Evolutionary conservation across 1,139 yeast genomes (phyloP).

Genomic region (Suhomyces wounanorum): DNA sequence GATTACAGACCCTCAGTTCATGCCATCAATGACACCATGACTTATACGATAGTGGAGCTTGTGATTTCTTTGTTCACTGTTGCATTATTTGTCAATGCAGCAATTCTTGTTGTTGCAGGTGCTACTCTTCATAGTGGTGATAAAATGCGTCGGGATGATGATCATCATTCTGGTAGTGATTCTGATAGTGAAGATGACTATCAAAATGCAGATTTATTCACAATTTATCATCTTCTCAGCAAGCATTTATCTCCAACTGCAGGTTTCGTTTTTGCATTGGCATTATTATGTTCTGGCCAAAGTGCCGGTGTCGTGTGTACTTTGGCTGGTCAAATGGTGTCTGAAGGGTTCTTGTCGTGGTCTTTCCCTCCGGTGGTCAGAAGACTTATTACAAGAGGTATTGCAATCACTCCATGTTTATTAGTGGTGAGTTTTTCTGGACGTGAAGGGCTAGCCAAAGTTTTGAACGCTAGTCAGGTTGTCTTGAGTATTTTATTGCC

Average conservation of each 20-base stretch:
- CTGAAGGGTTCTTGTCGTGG: conserved; percentile 91
- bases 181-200: conserved; percentile 47
- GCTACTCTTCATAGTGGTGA: conserved; percentile 52
- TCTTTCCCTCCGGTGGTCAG: conserved; percentile 83
- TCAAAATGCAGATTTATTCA: conserved; percentile 74
- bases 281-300: conserved; percentile 92
- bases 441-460: conserved; percentile 78
- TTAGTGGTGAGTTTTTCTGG: conserved; percentile 78
- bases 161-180: conserved; percentile 9
- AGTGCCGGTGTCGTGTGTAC: conserved; percentile 99
- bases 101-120: conserved; percentile 84
- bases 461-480: conserved; percentile 86
- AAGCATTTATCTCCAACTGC: conserved; percentile 85
- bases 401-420: conserved; percentile 89
- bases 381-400: conserved; percentile 75
- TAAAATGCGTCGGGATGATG: conserved; percentile 21
- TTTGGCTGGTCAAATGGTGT: conserved; percentile 93
- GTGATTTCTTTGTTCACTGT: conserved; percentile 74
- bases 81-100: conserved; percentile 83
- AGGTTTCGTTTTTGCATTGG: conserved; percentile 88
- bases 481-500: conserved; percentile 83
- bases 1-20: conserved; percentile 65
- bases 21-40: conserved; percentile 71
- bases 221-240: conserved; percentile 76
- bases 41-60: conserved; percentile 73